Evolutionary conservation across 2,329 filamentous ascomycete genomes (phyloP), one percentile per base, ranked within the genome.

Genomic region (Colletotrichum acutatum): DNA sequence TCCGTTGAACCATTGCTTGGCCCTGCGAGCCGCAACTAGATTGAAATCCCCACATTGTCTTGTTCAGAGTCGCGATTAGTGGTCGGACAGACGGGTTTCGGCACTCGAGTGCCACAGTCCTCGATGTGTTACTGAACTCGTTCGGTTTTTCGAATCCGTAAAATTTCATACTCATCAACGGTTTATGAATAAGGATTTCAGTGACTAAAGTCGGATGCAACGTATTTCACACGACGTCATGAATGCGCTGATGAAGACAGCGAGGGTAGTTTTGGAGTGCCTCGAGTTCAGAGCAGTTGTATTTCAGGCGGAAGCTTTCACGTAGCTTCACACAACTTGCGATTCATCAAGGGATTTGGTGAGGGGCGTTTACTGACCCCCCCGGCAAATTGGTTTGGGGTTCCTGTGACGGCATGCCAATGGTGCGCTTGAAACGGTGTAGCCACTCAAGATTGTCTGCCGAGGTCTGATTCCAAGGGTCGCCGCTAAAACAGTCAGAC

Each of bases 381-480:
- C 16, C 19, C n/a, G 16, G n/a, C 8, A 16, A 12, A 4, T 4
- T 5, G n/a, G 26, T 26, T 11, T 53, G 32, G 7, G 34, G 14
- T 9, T 42, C 22, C n/a, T 67, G 30, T 12, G 26, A 16, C 26
- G 26, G 14, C 34, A 70, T 65, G 8, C 71, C 71, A 7, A 66
- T 57, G 8, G 57, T 61, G 5, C 61, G 56, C 22, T 74, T 74
- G 61, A 74, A 74, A 16, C 66, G 60, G 4, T 57, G 60, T 34
- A 74, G 7, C 72, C 72, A 74, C 32, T 74, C 72, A 6, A 32
- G 22, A 52, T 73, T 74, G 24, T 74, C 72, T 19, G 69, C 72
- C 5, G 69, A 68, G 2, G 72, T 74, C 24, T 74, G 72, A 22
- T 74, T 72, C 72, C 69, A 74, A 7, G 72, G 72, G 16, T 74